These are phyloP conservation scores for Biscogniauxia sp. DNA, from an alignment of 2,329 filamentous ascomycete genomes.

Conservation along the genomic window DNA sequence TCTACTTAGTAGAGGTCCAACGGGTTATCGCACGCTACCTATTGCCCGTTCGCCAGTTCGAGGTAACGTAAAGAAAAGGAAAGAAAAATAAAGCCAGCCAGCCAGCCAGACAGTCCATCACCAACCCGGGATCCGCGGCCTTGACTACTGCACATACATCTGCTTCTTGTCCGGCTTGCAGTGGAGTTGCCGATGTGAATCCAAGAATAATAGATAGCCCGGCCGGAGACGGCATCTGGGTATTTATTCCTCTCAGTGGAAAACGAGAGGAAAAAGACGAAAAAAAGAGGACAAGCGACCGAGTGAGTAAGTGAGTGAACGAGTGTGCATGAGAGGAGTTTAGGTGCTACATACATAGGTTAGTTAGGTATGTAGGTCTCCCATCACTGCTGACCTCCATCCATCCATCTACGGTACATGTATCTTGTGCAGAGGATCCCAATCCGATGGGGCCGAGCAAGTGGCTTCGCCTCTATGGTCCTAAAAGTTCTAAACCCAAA, in stretches of 20 bases:
- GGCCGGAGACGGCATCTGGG: not conserved
- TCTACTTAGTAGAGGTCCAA: slow-evolving; percentile 3
- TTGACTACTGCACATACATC: not conserved
- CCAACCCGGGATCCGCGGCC: not conserved
- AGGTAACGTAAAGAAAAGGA: not conserved
- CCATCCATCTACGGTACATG: not conserved
- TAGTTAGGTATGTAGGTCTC: not conserved
- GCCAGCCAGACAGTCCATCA: not conserved
- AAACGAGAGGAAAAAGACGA: too few species aligned
- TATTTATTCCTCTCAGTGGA: too few species aligned
- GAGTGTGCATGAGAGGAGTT: not conserved
- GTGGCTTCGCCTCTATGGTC: slow-evolving; percentile 25
- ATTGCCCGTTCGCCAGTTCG: not conserved
- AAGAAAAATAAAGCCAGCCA: not conserved
- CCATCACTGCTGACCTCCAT: not conserved
- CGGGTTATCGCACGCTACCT: not conserved
- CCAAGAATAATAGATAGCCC: not conserved
- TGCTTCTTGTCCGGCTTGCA: not conserved
- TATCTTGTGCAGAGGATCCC: slow-evolving; percentile 17
- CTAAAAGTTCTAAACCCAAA: slow-evolving; percentile 24
- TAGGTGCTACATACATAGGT: not conserved
- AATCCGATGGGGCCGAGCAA: slow-evolving; percentile 28
- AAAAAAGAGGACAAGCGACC: not conserved
- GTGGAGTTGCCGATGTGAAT: not conserved
- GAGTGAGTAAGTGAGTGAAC: too few species aligned